A percentile compares a stretch with the other conserved stretches of the same genome.
phyloP scores from a whole-genome alignment of 371 early-diverging fungal genomes.

The Smittium culicis region DNA sequence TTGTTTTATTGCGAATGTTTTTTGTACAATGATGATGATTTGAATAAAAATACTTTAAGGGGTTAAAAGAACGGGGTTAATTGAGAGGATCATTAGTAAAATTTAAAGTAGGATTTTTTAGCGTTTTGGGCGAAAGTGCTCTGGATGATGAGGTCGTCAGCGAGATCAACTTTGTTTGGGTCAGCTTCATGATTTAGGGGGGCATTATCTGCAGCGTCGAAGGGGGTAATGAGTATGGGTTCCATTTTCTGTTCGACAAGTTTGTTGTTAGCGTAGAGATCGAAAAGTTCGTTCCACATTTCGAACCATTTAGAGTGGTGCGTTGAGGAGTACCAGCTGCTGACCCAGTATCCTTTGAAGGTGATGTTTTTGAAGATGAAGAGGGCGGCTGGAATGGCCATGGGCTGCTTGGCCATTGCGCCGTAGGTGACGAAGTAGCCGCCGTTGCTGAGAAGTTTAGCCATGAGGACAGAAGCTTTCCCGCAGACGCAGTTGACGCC shows the following conservation, averaged over 20 bases:
- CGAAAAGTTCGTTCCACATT: slow-evolving; percentile 26
- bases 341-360: slow-evolving; percentile 83
- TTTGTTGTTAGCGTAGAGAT: slow-evolving; percentile 9
- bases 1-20: too few species aligned
- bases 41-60: too few species aligned
- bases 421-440: slow-evolving; percentile 57
- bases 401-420: slow-evolving; percentile 63
- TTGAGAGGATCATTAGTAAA: too few species aligned
- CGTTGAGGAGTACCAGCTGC: slow-evolving; percentile 52
- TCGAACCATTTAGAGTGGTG: not conserved
- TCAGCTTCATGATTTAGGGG: too few species aligned
- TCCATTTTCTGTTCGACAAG: not conserved
- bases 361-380: slow-evolving; percentile 74
- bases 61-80: too few species aligned
- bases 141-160: too few species aligned
- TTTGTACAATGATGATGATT: too few species aligned
- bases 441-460: slow-evolving; percentile 40
- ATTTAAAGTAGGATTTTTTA: too few species aligned
- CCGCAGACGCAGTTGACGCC: slow-evolving; percentile 91
- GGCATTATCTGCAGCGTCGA: too few species aligned
- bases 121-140: too few species aligned
- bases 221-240: too few species aligned
- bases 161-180: too few species aligned
- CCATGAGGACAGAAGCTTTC: slow-evolving; percentile 59
- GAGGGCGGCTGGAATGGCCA: slow-evolving; percentile 51